These are phyloP conservation scores for Rosellinia necatrix DNA, from an alignment of 2,329 filamentous ascomycete species.

Conservation along the genomic window DNA sequence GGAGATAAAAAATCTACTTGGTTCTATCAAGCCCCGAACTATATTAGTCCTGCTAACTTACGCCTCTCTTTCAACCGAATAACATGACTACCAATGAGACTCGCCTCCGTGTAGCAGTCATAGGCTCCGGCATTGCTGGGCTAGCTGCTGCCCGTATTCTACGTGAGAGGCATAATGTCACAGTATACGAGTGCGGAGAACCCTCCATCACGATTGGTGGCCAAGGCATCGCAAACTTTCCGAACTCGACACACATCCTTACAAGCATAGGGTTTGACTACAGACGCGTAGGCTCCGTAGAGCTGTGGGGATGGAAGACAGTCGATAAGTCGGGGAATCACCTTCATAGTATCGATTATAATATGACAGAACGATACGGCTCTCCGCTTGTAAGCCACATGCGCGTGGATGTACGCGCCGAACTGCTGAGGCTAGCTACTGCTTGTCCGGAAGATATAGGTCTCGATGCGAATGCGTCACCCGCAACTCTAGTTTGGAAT, in stretches of 20 bases:
- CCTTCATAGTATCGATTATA: slow-evolving; percentile 24
- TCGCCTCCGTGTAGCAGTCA: slow-evolving; percentile 30
- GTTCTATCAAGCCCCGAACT: not conserved
- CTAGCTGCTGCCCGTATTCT: slow-evolving; percentile 33
- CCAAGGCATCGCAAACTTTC: slow-evolving; percentile 32
- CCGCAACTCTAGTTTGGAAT: slow-evolving; percentile 27
- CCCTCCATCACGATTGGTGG: slow-evolving; percentile 29
- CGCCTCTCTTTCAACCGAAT: not conserved
- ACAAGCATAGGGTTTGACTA: slow-evolving; percentile 29
- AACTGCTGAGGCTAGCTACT: slow-evolving; percentile 33
- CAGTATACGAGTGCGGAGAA: slow-evolving; percentile 33
- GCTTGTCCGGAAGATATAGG: slow-evolving; percentile 30
- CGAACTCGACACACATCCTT: slow-evolving; percentile 33
- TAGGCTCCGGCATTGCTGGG: slow-evolving; percentile 34
- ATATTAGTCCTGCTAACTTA: not conserved
- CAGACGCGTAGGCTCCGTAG: slow-evolving; percentile 29
- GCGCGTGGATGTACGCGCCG: slow-evolving; percentile 32
- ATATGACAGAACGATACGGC: slow-evolving; percentile 30
- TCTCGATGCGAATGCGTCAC: slow-evolving; percentile 23
- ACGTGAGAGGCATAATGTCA: slow-evolving; percentile 31
- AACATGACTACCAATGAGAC: slow-evolving; percentile 5
- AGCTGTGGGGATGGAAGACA: slow-evolving; percentile 24
- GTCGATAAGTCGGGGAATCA: slow-evolving; percentile 28
- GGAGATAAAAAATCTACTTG: not conserved
- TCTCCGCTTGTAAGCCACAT: slow-evolving; percentile 29